Evolutionary conservation across 2,329 filamentous ascomycete genomes (phyloP).

Genomic region (Aspergillus niger): DNA sequence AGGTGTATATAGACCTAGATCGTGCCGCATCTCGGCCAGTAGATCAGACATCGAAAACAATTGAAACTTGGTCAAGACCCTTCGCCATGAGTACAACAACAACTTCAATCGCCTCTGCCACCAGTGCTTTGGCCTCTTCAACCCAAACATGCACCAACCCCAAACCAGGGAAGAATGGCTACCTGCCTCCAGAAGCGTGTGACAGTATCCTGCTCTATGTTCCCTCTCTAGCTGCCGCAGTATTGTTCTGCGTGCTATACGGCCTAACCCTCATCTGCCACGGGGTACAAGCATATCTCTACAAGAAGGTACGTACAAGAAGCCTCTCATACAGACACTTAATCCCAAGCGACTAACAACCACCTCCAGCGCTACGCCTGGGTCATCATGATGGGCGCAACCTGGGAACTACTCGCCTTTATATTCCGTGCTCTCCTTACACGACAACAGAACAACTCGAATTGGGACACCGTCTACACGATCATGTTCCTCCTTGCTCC

Average conservation of each 20-base stretch:
- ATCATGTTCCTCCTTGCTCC: conserved; percentile 50
- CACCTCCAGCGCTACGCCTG: conserved; percentile 40
- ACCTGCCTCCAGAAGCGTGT: conserved; percentile 40
- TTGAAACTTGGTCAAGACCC: too few species aligned
- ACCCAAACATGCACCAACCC: conserved; percentile 24
- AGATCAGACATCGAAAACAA: too few species aligned
- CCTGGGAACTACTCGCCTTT: conserved; percentile 46
- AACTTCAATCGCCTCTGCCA: conserved; percentile 6
- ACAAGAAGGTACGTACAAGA: conserved; percentile 31
- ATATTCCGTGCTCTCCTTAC: conserved; percentile 45
- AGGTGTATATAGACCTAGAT: too few species aligned
- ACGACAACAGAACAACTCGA: conserved; percentile 40
- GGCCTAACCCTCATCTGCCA: conserved; percentile 33
- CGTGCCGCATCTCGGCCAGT: too few species aligned
- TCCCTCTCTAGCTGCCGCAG: conserved; percentile 35
- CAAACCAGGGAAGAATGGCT: conserved; percentile 39
- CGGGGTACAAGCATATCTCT: conserved; percentile 33
- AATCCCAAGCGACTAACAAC: conserved; percentile 8
- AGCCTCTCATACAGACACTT: too few species aligned
- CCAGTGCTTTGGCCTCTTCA: conserved; percentile 16
- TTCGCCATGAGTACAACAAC: conserved; percentile 12
- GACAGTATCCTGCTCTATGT: conserved; percentile 35
- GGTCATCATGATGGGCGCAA: conserved; percentile 47
- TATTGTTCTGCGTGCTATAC: conserved; percentile 37
- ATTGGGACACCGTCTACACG: conserved; percentile 36